These are phyloP conservation scores for Lactarius pseudohatsudake DNA, from an alignment of 768 basidiomycete species.

Conservation along the genomic window DNA sequence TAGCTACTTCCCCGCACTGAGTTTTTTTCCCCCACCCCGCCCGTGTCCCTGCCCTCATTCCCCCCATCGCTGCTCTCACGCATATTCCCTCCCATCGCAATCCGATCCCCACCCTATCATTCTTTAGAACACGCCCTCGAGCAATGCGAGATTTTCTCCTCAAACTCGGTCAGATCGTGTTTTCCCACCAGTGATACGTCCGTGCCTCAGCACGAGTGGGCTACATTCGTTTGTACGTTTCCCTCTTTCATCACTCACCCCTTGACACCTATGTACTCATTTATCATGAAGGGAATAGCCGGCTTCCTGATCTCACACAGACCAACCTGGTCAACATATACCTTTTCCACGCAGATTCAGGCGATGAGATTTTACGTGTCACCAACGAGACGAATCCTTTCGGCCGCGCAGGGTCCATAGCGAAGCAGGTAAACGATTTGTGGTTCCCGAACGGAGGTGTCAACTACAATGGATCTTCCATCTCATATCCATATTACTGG, in stretches of 20 bases:
- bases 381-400: slow-evolving; percentile 44
- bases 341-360: slow-evolving; percentile 73
- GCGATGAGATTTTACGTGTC: slow-evolving; percentile 46
- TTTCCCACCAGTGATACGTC: slow-evolving; percentile 57
- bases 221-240: slow-evolving; percentile 76
- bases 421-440: slow-evolving; percentile 63
- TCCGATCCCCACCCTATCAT: slow-evolving; percentile 21
- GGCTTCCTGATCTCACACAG: slow-evolving; percentile 64
- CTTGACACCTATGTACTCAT: slow-evolving; percentile 26
- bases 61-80: slow-evolving; percentile 13
- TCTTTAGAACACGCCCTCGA: slow-evolving; percentile 41
- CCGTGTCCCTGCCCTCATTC: not conserved
- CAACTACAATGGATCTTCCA: slow-evolving; percentile 47
- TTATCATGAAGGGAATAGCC: slow-evolving; percentile 64
- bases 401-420: slow-evolving; percentile 54
- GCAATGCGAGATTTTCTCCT: slow-evolving; percentile 55
- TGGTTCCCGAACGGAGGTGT: slow-evolving; percentile 66
- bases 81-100: not conserved
- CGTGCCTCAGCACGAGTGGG: slow-evolving; percentile 73
- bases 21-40: slow-evolving; percentile 9
- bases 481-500: slow-evolving; percentile 74
- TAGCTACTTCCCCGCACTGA: not conserved
- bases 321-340: slow-evolving; percentile 67
- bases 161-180: slow-evolving; percentile 76
- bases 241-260: slow-evolving; percentile 21